Percentiles rank a stretch among this genome's conserved stretches.
Evolutionary conservation across 345 rosid genomes (phyloP).

Genomic region (Pugionium dolabratum): DNA sequence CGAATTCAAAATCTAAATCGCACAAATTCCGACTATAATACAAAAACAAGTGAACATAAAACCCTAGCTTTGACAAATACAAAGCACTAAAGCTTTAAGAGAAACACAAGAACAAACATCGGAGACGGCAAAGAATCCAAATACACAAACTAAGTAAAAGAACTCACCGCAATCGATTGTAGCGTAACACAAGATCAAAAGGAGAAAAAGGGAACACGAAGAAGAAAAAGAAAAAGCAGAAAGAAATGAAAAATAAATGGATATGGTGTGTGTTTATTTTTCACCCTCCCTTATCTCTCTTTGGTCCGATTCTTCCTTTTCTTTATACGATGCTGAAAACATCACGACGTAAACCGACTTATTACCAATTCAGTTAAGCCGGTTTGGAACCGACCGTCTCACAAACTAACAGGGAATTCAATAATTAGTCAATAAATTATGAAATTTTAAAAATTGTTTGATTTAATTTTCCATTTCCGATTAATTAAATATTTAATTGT

Average conservation of each 20-base stretch:
- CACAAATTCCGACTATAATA: neutral
- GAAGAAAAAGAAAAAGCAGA: conserved; percentile 15
- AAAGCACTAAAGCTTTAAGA: conserved; percentile 4
- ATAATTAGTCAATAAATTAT: neutral
- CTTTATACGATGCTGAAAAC: conserved; percentile 33
- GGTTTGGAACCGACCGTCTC: neutral
- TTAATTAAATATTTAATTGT: no score
- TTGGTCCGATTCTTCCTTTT: conserved; percentile 24
- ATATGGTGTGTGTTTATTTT: conserved; percentile 22
- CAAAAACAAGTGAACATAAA: conserved; percentile 17
- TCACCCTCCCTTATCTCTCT: conserved; percentile 40
- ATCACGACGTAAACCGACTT: conserved; percentile 28
- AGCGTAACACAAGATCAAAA: conserved; percentile 27
- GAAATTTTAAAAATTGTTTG: neutral
- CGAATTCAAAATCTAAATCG: conserved; percentile 10
- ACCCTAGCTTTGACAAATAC: conserved; percentile 30
- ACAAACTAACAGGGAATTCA: neutral
- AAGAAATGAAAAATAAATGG: conserved; percentile 30
- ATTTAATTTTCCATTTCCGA: no score
- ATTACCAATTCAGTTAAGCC: conserved; percentile 24
- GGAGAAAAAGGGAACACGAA: neutral
- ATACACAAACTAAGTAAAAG: neutral
- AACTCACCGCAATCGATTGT: conserved; percentile 34
- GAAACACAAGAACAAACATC: conserved; percentile 16
- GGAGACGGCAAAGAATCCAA: conserved; percentile 11